Conservation (phyloP, 305 asterid genomes). For the Fraxinus velutina region DNA sequence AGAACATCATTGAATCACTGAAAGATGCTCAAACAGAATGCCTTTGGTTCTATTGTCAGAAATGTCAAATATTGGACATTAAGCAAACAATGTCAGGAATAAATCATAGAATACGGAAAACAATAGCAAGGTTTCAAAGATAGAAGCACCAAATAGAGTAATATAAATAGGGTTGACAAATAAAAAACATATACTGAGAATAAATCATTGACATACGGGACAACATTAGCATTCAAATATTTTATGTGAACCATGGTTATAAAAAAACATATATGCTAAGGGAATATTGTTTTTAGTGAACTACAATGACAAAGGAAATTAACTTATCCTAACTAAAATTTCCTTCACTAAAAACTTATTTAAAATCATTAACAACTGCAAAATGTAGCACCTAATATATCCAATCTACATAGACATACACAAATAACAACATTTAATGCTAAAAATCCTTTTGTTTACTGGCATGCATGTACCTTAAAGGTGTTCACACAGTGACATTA, state of each 20-base stretch:
- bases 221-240: not conserved
- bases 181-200: too few relatives aligned
- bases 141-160: too few relatives aligned
- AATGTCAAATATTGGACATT: not conserved
- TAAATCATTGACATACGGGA: not conserved
- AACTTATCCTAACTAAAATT: not conserved
- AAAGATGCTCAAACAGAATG: not conserved
- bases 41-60: not conserved
- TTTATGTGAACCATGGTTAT: not conserved
- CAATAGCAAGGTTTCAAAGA: too few relatives aligned
- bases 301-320: not conserved
- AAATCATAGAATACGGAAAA: not conserved
- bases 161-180: too few relatives aligned
- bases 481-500: not conserved
- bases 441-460: not conserved
- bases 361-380: not conserved
- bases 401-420: not conserved
- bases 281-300: not conserved
- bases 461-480: too few relatives aligned
- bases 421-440: not conserved
- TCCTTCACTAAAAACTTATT: not conserved
- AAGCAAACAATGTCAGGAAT: not conserved
- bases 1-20: not conserved
- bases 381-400: not conserved
- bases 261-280: not conserved